Evolutionary conservation across 805 yeast genomes (phyloP), one percentile per base, ranked within the genome.

Genomic region (Ogataea pilisensis): DNA sequence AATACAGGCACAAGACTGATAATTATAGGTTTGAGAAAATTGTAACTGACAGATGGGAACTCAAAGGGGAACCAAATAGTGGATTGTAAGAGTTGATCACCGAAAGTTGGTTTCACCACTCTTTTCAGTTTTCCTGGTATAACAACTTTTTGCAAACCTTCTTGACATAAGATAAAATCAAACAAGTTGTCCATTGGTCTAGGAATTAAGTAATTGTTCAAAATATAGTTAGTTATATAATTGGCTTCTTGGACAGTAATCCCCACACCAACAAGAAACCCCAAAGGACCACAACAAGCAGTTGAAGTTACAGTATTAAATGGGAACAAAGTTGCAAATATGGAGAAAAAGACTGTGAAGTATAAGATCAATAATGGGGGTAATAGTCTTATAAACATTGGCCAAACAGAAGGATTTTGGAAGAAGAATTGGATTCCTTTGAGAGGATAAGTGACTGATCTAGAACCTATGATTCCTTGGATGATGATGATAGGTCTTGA

Each of bases 51-150:
- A 2, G 32, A 21, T 5, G 55, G 50, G 3, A 52, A 18, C 2
- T 37, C 38, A 7, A 48, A 32, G 2, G 60, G 58, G 3, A 48
- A 35, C 51, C 50, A 47, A 14, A 48, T 13, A 9, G 48, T 24
- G 12, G 17, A 33, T 28, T 51, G 48, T 35, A 37, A 38, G 25
- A 53, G 12, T 8, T 38, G 38, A 29, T 61, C 58, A 9, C 54
- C 56, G 33, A 58, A 53, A 3, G 53, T 38, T 14, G 55, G 51
- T 2, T 49, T 50, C 12, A 61, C 63, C 8, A 57, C 48, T 34
- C 66, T 49, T 41, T 54, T 55, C 35, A 62, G 39, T 40, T 57
- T 62, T 5, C 65, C 66, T 0, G 64, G 63, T n/a, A 55, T 45
- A n/a, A 61, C 65, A 4, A 59, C 44, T 2, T 37, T 31, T 32